Conservation (phyloP, 345 rosid species). For the Populus ilicifolia region DNA sequence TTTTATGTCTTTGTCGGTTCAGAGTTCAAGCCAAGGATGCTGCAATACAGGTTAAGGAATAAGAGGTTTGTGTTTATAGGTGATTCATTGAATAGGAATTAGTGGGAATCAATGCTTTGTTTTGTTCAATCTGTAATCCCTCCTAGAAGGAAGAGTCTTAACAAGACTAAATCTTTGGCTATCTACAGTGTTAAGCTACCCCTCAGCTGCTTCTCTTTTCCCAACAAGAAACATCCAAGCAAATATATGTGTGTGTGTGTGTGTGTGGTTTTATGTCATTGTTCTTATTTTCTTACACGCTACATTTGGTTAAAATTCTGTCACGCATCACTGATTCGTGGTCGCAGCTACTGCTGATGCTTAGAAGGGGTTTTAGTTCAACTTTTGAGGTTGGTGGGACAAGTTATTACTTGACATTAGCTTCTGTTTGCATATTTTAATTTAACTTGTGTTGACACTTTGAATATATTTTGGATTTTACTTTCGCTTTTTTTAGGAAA, state of each 20-base stretch:
- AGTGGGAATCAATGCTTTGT: conserved; percentile 98
- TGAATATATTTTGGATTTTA: too few species aligned
- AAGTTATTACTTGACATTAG: too few species aligned
- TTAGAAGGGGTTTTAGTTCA: too few species aligned
- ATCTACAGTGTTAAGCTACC: conserved; percentile 67
- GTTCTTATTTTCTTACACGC: background rate
- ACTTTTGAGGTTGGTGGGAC: too few species aligned
- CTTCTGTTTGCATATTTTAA: too few species aligned
- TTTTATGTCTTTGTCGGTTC: background rate
- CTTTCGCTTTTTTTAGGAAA: too few species aligned
- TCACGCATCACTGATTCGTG: too few species aligned
- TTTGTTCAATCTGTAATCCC: conserved; percentile 76
- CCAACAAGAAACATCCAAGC: background rate
- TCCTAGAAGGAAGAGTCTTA: conserved; percentile 60
- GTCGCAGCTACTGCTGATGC: too few species aligned
- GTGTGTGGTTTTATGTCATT: background rate
- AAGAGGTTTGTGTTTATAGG: conserved; percentile 96
- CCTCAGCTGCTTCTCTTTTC: background rate
- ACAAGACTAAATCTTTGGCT: conserved; percentile 53
- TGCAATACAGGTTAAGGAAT: conserved; percentile 81
- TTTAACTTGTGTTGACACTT: too few species aligned
- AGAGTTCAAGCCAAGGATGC: conserved; percentile 64
- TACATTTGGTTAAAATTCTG: too few species aligned
- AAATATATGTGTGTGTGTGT: too few species aligned
- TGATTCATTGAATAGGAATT: conserved; percentile 89